Evolutionary conservation across 2,329 filamentous ascomycete species (phyloP), one percentile per base, ranked within the genome.

Genomic region (Aspergillus uvarum): DNA sequence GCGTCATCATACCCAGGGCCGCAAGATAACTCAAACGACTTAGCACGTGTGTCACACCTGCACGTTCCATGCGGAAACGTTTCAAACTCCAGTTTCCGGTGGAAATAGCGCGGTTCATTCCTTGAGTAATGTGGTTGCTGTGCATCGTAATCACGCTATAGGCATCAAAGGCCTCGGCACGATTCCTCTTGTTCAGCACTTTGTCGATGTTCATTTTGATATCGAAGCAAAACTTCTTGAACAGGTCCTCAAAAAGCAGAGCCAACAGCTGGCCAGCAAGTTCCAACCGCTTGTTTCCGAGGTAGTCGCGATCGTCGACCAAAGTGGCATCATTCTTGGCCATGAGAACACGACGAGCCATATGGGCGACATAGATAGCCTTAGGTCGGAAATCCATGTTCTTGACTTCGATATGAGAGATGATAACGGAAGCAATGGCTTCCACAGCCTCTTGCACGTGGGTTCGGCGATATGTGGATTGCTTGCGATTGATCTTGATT

Each of bases 81-180:
- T 97, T 97, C 67, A 99, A 84, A 64, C 85, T 97, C 95, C 95
- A 99, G 72, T 99, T 99, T 21, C 95, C 95, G 0, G 95, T 98
- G 56, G 96, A 93, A 60, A 99, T 97, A 7, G 95, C 94, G 62
- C 96, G 87, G 75, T 96, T 96, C 84, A 99, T 92, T 12, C 95
- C 95, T 67, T 90, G 85, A 0, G 93, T 96, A 67, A 99, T 98
- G 69, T 89, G 88, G 67, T 90, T 90, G 57, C 91, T 90, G 67
- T 95, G 90, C 51, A 91, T 89, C 67, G 87, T 89, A 68, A 99
- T 89, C 70, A 96, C 89, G 44, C 89, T 86, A 63, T 89, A 87
- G 3, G 94, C 92, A 73, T 99, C 94, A 58, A 97, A 92, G 31
- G 92, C 87, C 58, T 92, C 87, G 0, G 92, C 92, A 48, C 93